Conservation (phyloP, 345 rosid genomes). For the Isatis tinctoria region DNA sequence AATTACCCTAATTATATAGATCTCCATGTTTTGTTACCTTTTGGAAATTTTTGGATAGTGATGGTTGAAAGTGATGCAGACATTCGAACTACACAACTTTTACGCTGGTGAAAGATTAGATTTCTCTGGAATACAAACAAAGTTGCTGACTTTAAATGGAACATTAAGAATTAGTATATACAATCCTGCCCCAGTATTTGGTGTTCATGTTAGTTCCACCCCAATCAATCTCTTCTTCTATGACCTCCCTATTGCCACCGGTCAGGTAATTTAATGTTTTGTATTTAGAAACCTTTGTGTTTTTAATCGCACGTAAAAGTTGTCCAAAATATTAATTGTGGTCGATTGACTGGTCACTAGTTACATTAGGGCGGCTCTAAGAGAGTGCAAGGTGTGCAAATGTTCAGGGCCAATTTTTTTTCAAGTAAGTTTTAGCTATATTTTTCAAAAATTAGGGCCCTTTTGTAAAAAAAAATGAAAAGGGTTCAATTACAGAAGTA, state of each 20-base stretch:
- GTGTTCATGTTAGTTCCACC: conserved; percentile 68
- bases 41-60: not conserved
- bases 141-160: conserved; percentile 64
- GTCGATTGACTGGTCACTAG: not conserved
- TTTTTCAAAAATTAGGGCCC: no score
- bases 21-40: not conserved
- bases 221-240: conserved; percentile 58
- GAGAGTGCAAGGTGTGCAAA: no score
- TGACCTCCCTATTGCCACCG: conserved; percentile 54
- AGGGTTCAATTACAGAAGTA: no score
- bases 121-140: conserved; percentile 67
- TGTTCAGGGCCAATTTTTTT: no score
- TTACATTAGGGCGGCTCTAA: no score
- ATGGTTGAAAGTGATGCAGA: conserved; percentile 41
- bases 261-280: conserved; percentile 44
- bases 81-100: conserved; percentile 52
- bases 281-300: not conserved
- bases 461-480: no score
- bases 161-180: conserved; percentile 54
- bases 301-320: not conserved
- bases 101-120: conserved; percentile 72
- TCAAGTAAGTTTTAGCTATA: no score
- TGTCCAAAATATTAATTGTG: not conserved
- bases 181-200: conserved; percentile 75
- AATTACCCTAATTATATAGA: not conserved